These are phyloP conservation scores for Stagonosporopsis cucurbitacearum DNA, from an alignment of 2,329 filamentous ascomycete genomes.

Conservation along the genomic window DNA sequence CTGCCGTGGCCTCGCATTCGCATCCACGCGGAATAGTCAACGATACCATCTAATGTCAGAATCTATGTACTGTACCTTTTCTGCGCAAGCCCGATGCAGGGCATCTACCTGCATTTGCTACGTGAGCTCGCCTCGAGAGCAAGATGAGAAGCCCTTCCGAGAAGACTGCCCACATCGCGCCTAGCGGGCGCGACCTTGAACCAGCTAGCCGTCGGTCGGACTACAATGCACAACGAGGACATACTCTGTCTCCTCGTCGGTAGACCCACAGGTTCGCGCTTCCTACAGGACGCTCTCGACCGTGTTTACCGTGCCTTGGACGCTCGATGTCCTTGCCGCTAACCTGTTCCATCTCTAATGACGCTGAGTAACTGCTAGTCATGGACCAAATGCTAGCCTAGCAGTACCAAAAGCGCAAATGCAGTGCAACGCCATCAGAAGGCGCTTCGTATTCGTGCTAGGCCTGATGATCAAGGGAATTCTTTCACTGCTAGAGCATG, in stretches of 20 bases:
- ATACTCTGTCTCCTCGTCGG: constrained; percentile 1
- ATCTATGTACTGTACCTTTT: background rate
- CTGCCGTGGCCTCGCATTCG: constrained; percentile 1
- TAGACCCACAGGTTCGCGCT: background rate
- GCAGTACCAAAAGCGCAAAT: background rate
- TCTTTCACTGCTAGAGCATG: constrained; percentile 5
- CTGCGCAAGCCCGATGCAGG: constrained; percentile 5
- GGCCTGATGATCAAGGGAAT: background rate
- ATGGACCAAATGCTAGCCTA: background rate
- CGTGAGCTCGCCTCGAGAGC: constrained; percentile 4
- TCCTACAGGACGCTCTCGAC: background rate
- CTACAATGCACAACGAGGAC: background rate
- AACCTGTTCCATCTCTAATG: background rate
- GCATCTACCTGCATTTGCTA: constrained; percentile 5
- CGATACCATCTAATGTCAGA: constrained; percentile 2
- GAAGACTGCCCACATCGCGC: background rate
- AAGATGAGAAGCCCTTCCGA: background rate
- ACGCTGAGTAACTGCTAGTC: background rate
- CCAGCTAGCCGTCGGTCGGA: constrained; percentile 1
- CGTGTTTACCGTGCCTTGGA: background rate
- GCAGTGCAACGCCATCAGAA: constrained; percentile 1
- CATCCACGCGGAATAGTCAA: background rate
- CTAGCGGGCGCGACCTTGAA: background rate
- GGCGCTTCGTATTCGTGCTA: background rate
- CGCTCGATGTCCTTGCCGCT: background rate